Base-by-base conservation (phyloP, 495 filamentous ascomycete species). In the Tuber umbilicatum region DNA sequence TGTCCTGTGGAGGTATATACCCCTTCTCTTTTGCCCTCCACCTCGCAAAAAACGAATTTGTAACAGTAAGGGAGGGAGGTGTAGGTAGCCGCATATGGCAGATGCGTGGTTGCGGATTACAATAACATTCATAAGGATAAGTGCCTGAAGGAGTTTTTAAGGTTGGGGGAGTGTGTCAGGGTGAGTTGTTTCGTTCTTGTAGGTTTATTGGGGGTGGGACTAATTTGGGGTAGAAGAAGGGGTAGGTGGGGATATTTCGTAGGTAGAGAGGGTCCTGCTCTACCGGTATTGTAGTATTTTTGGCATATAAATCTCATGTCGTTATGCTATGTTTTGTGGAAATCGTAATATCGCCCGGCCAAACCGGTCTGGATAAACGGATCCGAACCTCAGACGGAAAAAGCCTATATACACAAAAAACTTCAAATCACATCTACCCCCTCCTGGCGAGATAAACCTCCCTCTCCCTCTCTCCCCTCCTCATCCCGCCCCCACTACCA, bases 61-160 rank as follows among this genome's bases (percentile, higher is more conserved):
- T 68, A 64, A 70, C 72, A 23, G 47, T 41, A 71, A 45, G 27
- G 43, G 31, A 45, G 27, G 43, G 31, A 35, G 60, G 70, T 14
- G 45, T 79, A 98, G 94, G 90, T 91, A 70, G 87, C 93, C 12
- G 87, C 88, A 23, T 99, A 98, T 80, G 95, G 95, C 71, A 94
- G 94, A 86, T 99, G 95, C 83, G 89, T 99, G 74, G 86, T 95
- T 45, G 89, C 89, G 14, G 94, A 99, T 82, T 98, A 96, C 84
- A 94, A 94, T 81, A 89, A 92, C 37, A 89, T 97, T 6, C 88
- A 94, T 77, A 97, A 97, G 79, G 93, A 97, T 83, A 93, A 94
- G 86, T 99, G 95, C 81, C 86, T 87, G 3, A 89, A 88, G 70
- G 93, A 97, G 81, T 98, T 99, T 75, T 84, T 97, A 83, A 89